Conservation (phyloP, 2,329 filamentous ascomycete genomes). For the Colletotrichum godetiae region DNA sequence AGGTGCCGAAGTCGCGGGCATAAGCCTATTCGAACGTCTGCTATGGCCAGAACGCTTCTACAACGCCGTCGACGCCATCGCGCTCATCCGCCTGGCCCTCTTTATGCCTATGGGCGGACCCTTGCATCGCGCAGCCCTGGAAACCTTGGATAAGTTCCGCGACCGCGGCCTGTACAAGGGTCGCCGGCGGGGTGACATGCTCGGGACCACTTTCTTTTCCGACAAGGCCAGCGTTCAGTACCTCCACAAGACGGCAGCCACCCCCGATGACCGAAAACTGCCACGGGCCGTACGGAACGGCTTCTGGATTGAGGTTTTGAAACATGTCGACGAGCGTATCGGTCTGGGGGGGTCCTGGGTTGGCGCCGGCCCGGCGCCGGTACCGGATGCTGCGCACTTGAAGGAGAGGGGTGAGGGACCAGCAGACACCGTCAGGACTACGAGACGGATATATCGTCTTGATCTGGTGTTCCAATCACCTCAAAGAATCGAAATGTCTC, state of each 20-base stretch:
- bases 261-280: background rate
- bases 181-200: background rate
- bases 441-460: background rate
- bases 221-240: background rate
- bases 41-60: conserved; percentile 39
- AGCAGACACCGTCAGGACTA: background rate
- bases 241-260: background rate
- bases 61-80: conserved; percentile 14
- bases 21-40: conserved; percentile 34
- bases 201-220: background rate
- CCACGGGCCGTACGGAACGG: conserved; percentile 33
- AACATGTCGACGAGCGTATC: background rate
- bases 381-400: background rate
- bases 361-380: background rate
- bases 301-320: conserved; percentile 34
- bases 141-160: conserved; percentile 1
- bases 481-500: background rate
- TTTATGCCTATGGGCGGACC: conserved; percentile 39
- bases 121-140: conserved; percentile 36
- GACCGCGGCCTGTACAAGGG: background rate
- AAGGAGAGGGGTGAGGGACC: background rate
- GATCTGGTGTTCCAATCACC: background rate
- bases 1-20: conserved; percentile 36
- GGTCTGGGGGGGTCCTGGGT: background rate
- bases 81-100: conserved; percentile 23